Percentiles rank a stretch among this genome's conserved stretches.
phyloP scores from a whole-genome alignment of 1,139 yeast species.

The Blastobotrys persicus region DNA sequence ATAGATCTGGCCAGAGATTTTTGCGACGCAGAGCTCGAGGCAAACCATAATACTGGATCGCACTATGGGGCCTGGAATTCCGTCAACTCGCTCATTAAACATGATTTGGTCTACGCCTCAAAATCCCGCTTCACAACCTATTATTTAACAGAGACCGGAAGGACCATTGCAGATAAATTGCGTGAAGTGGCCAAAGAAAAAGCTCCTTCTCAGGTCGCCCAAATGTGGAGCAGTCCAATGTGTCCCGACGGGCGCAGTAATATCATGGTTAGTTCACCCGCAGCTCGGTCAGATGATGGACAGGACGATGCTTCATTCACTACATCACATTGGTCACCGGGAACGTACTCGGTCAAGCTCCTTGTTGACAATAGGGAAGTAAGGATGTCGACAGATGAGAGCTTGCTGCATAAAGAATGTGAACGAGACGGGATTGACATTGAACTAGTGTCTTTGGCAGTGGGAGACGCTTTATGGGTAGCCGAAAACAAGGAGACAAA shows the following conservation, averaged over 20 bases:
- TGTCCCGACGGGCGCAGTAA: constrained; percentile 9
- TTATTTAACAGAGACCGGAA: constrained; percentile 71
- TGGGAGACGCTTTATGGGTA: constrained; percentile 90
- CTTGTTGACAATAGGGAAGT: constrained; percentile 83
- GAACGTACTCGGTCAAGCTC: constrained; percentile 56
- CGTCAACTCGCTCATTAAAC: constrained; percentile 58
- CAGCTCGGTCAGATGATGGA: neutral
- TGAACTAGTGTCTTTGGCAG: constrained; percentile 59
- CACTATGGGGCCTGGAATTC: constrained; percentile 81
- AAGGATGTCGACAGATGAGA: constrained; percentile 28
- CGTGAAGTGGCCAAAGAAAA: constrained; percentile 44
- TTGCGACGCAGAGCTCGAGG: constrained; percentile 63
- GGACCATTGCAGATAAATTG: constrained; percentile 57
- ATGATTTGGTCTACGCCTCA: constrained; percentile 56
- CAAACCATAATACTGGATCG: constrained; percentile 55
- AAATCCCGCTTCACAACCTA: constrained; percentile 58
- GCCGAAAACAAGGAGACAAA: constrained; percentile 62
- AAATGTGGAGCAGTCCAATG: constrained; percentile 18
- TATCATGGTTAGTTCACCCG: neutral
- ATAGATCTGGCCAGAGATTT: constrained; percentile 55
- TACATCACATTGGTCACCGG: constrained; percentile 47
- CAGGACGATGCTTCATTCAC: neutral
- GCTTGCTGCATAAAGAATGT: constrained; percentile 48
- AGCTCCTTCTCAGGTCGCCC: constrained; percentile 1
- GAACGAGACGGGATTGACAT: constrained; percentile 48